Evolutionary conservation across 768 basidiomycete genomes (phyloP).

Genomic region (Lactifluus piperatus): DNA sequence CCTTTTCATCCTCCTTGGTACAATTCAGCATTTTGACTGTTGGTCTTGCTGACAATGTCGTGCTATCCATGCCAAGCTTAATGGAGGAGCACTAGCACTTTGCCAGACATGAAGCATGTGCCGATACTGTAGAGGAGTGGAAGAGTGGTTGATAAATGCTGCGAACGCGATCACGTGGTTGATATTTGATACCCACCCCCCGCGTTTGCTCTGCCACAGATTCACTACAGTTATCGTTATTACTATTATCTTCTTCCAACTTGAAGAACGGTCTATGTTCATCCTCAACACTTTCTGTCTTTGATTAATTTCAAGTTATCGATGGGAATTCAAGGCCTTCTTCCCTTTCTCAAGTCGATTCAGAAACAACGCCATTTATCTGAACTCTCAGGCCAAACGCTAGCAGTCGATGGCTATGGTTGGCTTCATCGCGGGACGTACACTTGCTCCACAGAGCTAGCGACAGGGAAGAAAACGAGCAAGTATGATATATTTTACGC

Average conservation of each 20-base stretch:
- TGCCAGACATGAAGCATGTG: too few species aligned
- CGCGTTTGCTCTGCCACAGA: too few species aligned
- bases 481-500: constrained; percentile 46
- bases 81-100: too few species aligned
- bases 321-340: constrained; percentile 90
- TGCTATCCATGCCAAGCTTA: too few species aligned
- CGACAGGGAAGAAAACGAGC: constrained; percentile 71
- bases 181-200: neutral
- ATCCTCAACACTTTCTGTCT: neutral
- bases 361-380: constrained; percentile 70
- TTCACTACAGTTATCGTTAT: too few species aligned
- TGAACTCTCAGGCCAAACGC: constrained; percentile 73
- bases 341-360: constrained; percentile 87
- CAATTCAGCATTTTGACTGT: too few species aligned
- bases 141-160: too few species aligned
- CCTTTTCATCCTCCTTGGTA: too few species aligned
- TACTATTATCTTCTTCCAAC: neutral
- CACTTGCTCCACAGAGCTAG: constrained; percentile 84
- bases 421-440: constrained; percentile 89
- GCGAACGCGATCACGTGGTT: constrained; percentile 12
- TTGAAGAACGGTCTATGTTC: neutral
- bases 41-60: too few species aligned
- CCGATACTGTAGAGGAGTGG: too few species aligned
- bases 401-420: constrained; percentile 94
- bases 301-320: neutral